Conservation (phyloP, 768 basidiomycete species). For the Phlebiopsis gigantea region DNA sequence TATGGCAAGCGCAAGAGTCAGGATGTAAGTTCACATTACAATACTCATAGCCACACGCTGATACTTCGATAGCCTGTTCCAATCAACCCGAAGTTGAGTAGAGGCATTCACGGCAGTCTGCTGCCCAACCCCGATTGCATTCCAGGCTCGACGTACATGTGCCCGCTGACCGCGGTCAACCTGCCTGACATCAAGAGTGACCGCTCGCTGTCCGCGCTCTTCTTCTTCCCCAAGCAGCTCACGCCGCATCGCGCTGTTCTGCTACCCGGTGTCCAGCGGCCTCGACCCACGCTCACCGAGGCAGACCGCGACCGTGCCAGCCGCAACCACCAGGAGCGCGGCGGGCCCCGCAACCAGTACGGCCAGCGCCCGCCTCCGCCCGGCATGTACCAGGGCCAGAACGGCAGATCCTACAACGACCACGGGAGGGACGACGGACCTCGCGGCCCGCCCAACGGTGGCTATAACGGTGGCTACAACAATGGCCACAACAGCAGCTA, state of each 20-base stretch:
- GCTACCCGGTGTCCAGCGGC: slow-evolving; percentile 63
- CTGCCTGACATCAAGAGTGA: slow-evolving; percentile 84
- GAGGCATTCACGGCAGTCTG: slow-evolving; percentile 76
- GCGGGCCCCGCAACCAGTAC: slow-evolving; percentile 25
- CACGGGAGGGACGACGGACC: neutral
- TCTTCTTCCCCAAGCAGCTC: slow-evolving; percentile 85
- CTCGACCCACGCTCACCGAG: slow-evolving; percentile 54
- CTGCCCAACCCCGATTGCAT: slow-evolving; percentile 84
- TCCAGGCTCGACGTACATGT: slow-evolving; percentile 86
- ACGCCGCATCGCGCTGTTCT: slow-evolving; percentile 82
- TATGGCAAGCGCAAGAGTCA: slow-evolving; percentile 85
- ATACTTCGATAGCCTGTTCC: slow-evolving; percentile 54
- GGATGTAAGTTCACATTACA: slow-evolving; percentile 48
- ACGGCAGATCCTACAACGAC: slow-evolving; percentile 11
- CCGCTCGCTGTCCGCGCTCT: slow-evolving; percentile 79
- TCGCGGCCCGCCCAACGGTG: neutral
- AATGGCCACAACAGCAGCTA: neutral
- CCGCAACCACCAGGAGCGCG: slow-evolving; percentile 35
- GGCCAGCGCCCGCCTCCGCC: neutral
- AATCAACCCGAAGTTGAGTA: slow-evolving; percentile 63
- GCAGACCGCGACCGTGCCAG: slow-evolving; percentile 70
- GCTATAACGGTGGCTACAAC: slow-evolving; percentile 5
- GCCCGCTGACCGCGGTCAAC: slow-evolving; percentile 55
- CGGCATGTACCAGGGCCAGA: too few relatives aligned
- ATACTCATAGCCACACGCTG: slow-evolving; percentile 4